Evolutionary conservation across 2,329 filamentous ascomycete genomes (phyloP), one percentile per base, ranked within the genome.

Genomic region (Aspergillus sp.): DNA sequence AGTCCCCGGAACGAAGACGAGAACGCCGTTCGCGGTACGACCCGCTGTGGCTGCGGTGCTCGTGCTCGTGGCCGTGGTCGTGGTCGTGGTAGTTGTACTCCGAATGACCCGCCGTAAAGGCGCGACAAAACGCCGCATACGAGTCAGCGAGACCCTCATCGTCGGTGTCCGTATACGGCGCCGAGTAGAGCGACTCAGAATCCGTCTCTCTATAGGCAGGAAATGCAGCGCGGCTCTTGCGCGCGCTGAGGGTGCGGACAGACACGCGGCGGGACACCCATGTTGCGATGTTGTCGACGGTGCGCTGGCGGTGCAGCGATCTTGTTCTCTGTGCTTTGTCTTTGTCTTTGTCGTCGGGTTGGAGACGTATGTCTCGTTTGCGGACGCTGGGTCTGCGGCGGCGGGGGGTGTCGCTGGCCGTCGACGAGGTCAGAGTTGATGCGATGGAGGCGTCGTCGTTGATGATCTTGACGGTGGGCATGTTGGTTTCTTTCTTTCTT

Each of bases 61-160:
- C 4, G 13, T 38, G 35, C 7, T n/a, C 2, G 35, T n/a, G 17
- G 9, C 19, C 14, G 38, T 38, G 35, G 16, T n/a, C 2, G 35
- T n/a, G 17, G 9, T 41, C 14, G 38, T 41, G 11, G 40, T 42
- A 17, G 40, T 22, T 13, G 19, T 22, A 22, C 17, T 42, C 40
- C 5, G 40, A 7, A 42, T 42, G 43, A 6, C 50, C 53, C 9
- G 51, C 48, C 3, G 51, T 57, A 41, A 59, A 60, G 1, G 55
- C 54, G 8, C 45, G 51, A 30, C 52, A 55, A 20, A 52, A 58
- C 4, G 56, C 54, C 14, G 55, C 53, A 11, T 58, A 61, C 6
- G 49, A 52, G 13, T 45, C 44, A 1, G 24, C 45, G 7, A n/a
- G 22, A 13, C n/a, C 26, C 19, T 48, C 48, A 26, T 24, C 47